phyloP scores from a whole-genome alignment of 371 early-diverging fungal species.

The Mortierella sp. region DNA sequence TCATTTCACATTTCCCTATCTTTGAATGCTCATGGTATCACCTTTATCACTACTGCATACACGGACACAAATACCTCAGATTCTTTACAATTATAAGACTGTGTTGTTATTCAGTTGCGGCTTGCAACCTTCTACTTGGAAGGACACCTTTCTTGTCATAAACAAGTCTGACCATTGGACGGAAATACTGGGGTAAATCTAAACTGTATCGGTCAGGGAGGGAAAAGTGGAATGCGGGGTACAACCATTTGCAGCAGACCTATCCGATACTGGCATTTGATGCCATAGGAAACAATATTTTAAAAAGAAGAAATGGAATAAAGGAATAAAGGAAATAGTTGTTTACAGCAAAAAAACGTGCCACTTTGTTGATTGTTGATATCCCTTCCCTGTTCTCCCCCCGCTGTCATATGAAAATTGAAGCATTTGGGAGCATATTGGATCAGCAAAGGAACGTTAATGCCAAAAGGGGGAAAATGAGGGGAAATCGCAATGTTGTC shows the following conservation, averaged over 20 bases:
- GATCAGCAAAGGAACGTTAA: slow-evolving; percentile 15
- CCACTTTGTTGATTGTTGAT: neutral
- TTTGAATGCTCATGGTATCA: neutral
- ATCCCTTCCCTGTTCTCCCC: neutral
- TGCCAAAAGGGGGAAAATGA: slow-evolving; percentile 35
- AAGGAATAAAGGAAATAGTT: neutral
- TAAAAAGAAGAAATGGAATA: neutral
- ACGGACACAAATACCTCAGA: neutral
- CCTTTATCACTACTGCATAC: neutral
- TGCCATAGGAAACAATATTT: neutral
- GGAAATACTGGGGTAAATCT: neutral
- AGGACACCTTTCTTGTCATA: neutral
- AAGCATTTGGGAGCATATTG: slow-evolving; percentile 3
- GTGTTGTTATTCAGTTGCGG: too few species aligned
- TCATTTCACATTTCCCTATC: neutral
- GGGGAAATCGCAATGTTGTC: slow-evolving; percentile 9
- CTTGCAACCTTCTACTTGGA: neutral
- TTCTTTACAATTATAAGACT: neutral
- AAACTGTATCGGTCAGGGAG: neutral
- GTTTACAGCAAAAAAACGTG: slow-evolving; percentile 5
- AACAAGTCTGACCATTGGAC: neutral
- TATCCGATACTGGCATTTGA: neutral
- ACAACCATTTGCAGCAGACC: neutral
- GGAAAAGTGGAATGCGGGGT: neutral
- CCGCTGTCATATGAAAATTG: slow-evolving; percentile 38